Percentiles rank a stretch among this genome's conserved stretches.
Conservation (phyloP, 495 filamentous ascomycete genomes). For the Massariosphaeria phaeospora region DNA sequence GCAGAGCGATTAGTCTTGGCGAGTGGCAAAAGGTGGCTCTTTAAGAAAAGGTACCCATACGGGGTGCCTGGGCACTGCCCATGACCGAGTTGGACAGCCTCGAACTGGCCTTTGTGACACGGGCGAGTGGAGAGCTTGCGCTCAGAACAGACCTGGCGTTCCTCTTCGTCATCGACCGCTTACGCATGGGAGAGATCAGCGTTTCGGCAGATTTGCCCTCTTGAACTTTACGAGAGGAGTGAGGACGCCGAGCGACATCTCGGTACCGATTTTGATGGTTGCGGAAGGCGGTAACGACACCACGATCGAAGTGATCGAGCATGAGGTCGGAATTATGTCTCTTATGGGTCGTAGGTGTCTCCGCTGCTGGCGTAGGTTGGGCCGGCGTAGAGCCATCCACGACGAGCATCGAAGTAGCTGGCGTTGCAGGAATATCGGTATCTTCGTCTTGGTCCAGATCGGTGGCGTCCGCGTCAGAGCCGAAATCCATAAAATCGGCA, state of each 20-base stretch:
- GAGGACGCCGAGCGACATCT: slow-evolving; percentile 27
- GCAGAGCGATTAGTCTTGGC: no score
- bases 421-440: slow-evolving; percentile 30
- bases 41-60: slow-evolving; percentile 26
- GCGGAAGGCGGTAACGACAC: slow-evolving; percentile 72
- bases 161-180: slow-evolving; percentile 24
- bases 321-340: slow-evolving; percentile 51
- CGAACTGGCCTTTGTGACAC: slow-evolving; percentile 20
- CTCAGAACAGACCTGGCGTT: no score
- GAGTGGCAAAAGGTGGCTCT: no score
- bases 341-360: slow-evolving; percentile 45
- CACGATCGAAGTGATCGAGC: slow-evolving; percentile 64
- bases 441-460: slow-evolving; percentile 42
- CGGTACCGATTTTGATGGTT: slow-evolving; percentile 61
- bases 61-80: slow-evolving; percentile 11
- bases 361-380: slow-evolving; percentile 37
- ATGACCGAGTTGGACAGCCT: slow-evolving; percentile 13
- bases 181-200: slow-evolving; percentile 29
- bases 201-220: slow-evolving; percentile 28
- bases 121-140: not conserved
- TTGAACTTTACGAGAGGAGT: slow-evolving; percentile 28
- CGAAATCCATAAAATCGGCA: slow-evolving; percentile 69
- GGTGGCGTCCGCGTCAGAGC: slow-evolving; percentile 53
- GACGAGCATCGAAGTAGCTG: slow-evolving; percentile 31
- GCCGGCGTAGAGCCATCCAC: slow-evolving; percentile 26